Conservation (phyloP, 1,284 basidiomycete species). For the Cryptococcus amylolentus region DNA sequence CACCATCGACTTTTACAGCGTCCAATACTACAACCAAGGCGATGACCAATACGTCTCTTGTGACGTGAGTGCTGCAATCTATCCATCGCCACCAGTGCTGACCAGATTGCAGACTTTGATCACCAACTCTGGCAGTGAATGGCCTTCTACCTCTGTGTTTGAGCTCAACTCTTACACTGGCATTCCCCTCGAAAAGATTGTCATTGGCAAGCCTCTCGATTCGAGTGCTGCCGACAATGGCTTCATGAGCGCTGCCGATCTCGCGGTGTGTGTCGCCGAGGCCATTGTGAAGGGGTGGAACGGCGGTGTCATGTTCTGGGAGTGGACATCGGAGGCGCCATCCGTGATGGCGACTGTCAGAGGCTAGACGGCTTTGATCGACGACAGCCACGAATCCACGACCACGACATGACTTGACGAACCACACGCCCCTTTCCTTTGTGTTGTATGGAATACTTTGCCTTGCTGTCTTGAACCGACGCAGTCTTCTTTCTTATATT, state of each 20-base stretch:
- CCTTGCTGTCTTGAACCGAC: neutral
- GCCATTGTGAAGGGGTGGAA: conserved; percentile 45
- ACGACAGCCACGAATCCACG: neutral
- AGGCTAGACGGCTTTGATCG: conserved; percentile 1
- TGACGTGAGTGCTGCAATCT: conserved; percentile 12
- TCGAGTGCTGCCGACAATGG: conserved; percentile 28
- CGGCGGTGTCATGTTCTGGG: conserved; percentile 51
- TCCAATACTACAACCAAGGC: conserved; percentile 52
- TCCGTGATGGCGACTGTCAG: conserved; percentile 19
- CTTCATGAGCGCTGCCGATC: conserved; percentile 29
- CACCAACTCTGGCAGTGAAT: conserved; percentile 24
- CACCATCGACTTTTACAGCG: conserved; percentile 44
- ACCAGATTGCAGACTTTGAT: conserved; percentile 27
- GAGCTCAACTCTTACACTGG: conserved; percentile 41
- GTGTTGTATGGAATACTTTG: neutral
- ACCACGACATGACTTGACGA: neutral
- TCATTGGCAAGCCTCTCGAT: conserved; percentile 47
- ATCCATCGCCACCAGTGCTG: neutral
- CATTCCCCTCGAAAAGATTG: conserved; percentile 44
- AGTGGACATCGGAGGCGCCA: conserved; percentile 32
- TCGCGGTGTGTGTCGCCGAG: conserved; percentile 34
- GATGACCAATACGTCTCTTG: conserved; percentile 31
- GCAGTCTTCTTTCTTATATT: neutral
- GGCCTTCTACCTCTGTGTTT: conserved; percentile 41
- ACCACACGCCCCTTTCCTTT: neutral